Conservation (phyloP, 2,329 filamentous ascomycete species). For the Aspergillus novofumigatus region DNA sequence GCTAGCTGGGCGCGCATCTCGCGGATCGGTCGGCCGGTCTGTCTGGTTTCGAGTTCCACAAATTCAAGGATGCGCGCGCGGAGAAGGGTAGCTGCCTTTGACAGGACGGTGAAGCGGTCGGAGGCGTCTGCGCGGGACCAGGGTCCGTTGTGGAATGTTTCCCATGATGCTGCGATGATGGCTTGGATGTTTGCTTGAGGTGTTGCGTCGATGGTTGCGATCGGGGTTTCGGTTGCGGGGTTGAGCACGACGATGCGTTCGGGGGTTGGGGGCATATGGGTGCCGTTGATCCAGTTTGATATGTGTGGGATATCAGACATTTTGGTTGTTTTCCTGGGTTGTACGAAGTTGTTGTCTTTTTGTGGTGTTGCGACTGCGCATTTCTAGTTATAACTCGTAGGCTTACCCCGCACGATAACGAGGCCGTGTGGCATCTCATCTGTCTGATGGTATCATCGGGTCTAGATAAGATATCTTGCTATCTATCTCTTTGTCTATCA, state of each 20-base stretch:
- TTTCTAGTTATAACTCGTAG: not conserved
- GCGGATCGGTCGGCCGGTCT: slow-evolving; percentile 64
- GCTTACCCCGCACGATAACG: not conserved
- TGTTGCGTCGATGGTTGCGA: slow-evolving; percentile 50
- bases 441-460: not conserved
- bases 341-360: not conserved
- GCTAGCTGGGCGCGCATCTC: slow-evolving; percentile 69
- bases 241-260: slow-evolving; percentile 23
- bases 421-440: not conserved
- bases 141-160: slow-evolving; percentile 46
- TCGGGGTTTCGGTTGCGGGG: slow-evolving; percentile 25
- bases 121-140: slow-evolving; percentile 58
- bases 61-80: slow-evolving; percentile 51
- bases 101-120: slow-evolving; percentile 58
- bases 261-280: slow-evolving; percentile 12
- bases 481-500: not conserved
- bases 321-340: not conserved
- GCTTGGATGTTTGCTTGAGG: slow-evolving; percentile 50
- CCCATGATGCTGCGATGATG: slow-evolving; percentile 40
- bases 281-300: slow-evolving; percentile 31
- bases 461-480: not conserved
- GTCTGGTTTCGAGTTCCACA: slow-evolving; percentile 60
- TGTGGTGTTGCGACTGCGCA: too few species aligned
- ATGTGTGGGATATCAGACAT: slow-evolving; percentile 17
- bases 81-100: slow-evolving; percentile 55